phyloP scores from a whole-genome alignment of 768 basidiomycete species.

The Asterophora parasitica region DNA sequence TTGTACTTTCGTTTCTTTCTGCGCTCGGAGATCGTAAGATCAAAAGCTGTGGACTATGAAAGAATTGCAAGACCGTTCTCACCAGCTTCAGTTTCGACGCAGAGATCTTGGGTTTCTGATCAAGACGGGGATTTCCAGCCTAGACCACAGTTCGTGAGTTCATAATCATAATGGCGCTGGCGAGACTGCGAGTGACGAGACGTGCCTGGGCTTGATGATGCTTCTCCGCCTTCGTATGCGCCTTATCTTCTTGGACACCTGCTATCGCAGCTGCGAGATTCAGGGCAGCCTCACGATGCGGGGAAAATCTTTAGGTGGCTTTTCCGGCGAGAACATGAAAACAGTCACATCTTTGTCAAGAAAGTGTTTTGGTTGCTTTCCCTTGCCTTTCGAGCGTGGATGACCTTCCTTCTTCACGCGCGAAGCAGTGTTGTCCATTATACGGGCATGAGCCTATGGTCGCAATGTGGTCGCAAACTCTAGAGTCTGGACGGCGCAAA shows the following conservation, averaged over 20 bases:
- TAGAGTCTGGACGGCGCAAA: no score
- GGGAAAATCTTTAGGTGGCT: background rate
- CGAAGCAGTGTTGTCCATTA: conserved; percentile 1
- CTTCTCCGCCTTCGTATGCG: conserved; percentile 4
- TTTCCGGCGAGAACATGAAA: background rate
- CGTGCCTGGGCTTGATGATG: conserved; percentile 10
- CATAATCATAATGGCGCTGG: no score
- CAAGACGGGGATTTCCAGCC: conserved; percentile 6
- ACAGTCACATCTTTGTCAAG: conserved; percentile 10
- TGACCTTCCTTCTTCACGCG: background rate
- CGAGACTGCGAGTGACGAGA: background rate
- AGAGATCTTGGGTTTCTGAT: conserved; percentile 10
- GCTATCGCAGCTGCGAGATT: conserved; percentile 13
- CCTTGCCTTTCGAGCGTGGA: background rate
- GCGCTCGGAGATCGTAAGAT: background rate
- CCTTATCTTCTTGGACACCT: conserved; percentile 12
- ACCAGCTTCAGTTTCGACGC: conserved; percentile 15
- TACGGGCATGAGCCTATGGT: conserved; percentile 1
- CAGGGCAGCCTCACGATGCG: conserved; percentile 3
- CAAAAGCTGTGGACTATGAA: background rate
- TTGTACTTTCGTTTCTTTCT: conserved; percentile 14
- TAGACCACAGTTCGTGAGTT: background rate
- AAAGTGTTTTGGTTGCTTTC: conserved; percentile 11
- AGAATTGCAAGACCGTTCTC: background rate
- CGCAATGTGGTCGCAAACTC: no score